Evolutionary conservation across 805 yeast species (phyloP), one percentile per base, ranked within the genome.

Genomic region (Brettanomyces nanus): DNA sequence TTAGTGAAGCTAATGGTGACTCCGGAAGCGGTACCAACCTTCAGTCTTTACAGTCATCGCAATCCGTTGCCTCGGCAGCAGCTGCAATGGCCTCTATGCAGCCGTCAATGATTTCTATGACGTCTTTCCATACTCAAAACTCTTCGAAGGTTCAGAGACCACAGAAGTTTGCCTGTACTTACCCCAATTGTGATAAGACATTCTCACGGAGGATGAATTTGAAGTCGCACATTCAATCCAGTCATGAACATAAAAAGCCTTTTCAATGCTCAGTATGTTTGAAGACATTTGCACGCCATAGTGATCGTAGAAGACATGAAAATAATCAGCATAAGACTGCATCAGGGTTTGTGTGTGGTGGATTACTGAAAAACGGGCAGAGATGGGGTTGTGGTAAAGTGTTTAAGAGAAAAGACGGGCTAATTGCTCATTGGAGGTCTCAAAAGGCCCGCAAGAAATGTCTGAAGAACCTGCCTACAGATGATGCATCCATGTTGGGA

Each of bases 401-500:
- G n/a, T 59, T 59, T 35, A 57, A 56, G 37, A 42, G 64, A 14
- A 59, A 58, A 36, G 64, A 59, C 38, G 64, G 64, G 1, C 44
- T 59, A 19, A 42, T 56, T n/a, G 63, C 64, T 1, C 64, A 59
- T 36, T 59, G 64, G 64, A 53, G 54, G 37, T 51, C 59, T 6
- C 52, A 55, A 18, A 59, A 58, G 48, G 63, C 64, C 9, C 53
- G 48, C 23, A 53, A 47, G 42, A 57, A 54, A 41, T 59, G 64
- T 41, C 49, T 59, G 11, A 47, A 51, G 32, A 41, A 41, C 26
- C 43, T 35, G 14, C 38, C 38, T 15, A 14, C 14, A 37, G 41
- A 37, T 30, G 39, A 29, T 34, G 31, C 42, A 35, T 26, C 34
- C 15, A 23, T 23, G 26, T 23, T 23, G 26, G 26, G 11, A 9